Conservation (phyloP, 2,329 filamentous ascomycete genomes). For the Colletotrichum phormii region DNA sequence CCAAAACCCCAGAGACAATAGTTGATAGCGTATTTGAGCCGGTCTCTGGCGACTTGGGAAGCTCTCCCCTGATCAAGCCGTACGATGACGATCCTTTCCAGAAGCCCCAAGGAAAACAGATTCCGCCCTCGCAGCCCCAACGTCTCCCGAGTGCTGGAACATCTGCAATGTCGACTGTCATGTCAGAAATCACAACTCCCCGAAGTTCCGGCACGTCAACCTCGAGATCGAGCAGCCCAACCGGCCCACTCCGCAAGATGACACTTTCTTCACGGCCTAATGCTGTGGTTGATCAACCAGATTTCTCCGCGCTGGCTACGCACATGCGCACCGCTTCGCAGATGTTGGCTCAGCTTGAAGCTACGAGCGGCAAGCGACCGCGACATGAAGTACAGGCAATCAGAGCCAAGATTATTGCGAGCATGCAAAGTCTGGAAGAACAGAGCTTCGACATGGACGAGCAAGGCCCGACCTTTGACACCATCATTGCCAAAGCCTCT, state of each 20-base stretch:
- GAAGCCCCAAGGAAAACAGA: constrained; percentile 41
- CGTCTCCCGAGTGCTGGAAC: constrained; percentile 72
- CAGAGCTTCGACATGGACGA: constrained; percentile 82
- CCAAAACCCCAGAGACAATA: constrained; percentile 55
- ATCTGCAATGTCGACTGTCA: constrained; percentile 62
- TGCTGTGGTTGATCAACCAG: constrained; percentile 74
- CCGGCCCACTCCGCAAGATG: constrained; percentile 69
- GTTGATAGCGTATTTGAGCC: constrained; percentile 87
- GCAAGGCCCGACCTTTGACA: constrained; percentile 82
- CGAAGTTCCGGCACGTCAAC: constrained; percentile 76
- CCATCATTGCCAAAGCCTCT: constrained; percentile 81
- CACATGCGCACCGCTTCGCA: constrained; percentile 90
- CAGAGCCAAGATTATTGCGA: constrained; percentile 87
- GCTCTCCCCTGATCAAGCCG: constrained; percentile 74
- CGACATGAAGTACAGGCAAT: constrained; percentile 86
- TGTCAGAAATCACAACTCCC: constrained; percentile 72
- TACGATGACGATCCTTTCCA: constrained; percentile 57
- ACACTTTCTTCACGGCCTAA: constrained; percentile 68
- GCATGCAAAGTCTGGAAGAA: constrained; percentile 89
- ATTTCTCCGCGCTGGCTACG: constrained; percentile 84
- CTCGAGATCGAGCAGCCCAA: constrained; percentile 76
- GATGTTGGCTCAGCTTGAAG: constrained; percentile 86
- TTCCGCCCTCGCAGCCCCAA: constrained; percentile 52
- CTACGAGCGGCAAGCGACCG: constrained; percentile 83
- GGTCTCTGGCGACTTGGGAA: constrained; percentile 81